phyloP scores from a whole-genome alignment of 257 asterid genomes.

The Plantago major region DNA sequence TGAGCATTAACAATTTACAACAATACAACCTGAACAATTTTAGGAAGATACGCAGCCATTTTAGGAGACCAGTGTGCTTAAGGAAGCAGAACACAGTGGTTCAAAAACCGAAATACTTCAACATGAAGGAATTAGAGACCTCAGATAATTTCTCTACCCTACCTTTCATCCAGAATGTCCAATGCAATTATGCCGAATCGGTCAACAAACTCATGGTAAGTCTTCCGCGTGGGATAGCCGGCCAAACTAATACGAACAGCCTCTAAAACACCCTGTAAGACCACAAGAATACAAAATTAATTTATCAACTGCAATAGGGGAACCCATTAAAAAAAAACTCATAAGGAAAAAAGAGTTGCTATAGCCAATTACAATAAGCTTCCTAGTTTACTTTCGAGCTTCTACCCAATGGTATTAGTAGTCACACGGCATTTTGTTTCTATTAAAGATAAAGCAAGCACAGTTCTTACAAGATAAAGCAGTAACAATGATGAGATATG shows the following conservation, averaged over 20 bases:
- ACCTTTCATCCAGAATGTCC: slow-evolving; percentile 78
- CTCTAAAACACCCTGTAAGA: slow-evolving; percentile 91
- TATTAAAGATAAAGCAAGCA: no score
- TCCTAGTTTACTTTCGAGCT: no score
- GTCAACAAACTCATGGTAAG: slow-evolving; percentile 88
- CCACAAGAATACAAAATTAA: slow-evolving; percentile 18
- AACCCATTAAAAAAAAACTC: not conserved
- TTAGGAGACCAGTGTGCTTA: not conserved
- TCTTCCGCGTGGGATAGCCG: slow-evolving; percentile 96
- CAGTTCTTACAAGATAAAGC: no score
- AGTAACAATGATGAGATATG: no score
- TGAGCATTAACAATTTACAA: not conserved
- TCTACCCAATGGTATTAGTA: no score
- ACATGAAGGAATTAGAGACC: not conserved
- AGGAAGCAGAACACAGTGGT: slow-evolving; percentile 12
- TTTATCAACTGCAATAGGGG: not conserved
- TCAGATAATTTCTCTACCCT: slow-evolving; percentile 19
- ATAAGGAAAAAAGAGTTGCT: not conserved
- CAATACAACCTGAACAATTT: not conserved
- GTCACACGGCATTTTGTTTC: no score
- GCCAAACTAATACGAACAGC: slow-evolving; percentile 99
- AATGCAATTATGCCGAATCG: slow-evolving; percentile 87
- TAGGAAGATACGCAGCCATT: slow-evolving; percentile 4
- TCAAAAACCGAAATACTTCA: slow-evolving; percentile 10
- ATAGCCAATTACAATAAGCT: no score